Percentiles rank a stretch among this genome's conserved stretches.
These are phyloP conservation scores for Amyloporia xantha DNA, from an alignment of 768 basidiomycete genomes.

Conservation along the genomic window DNA sequence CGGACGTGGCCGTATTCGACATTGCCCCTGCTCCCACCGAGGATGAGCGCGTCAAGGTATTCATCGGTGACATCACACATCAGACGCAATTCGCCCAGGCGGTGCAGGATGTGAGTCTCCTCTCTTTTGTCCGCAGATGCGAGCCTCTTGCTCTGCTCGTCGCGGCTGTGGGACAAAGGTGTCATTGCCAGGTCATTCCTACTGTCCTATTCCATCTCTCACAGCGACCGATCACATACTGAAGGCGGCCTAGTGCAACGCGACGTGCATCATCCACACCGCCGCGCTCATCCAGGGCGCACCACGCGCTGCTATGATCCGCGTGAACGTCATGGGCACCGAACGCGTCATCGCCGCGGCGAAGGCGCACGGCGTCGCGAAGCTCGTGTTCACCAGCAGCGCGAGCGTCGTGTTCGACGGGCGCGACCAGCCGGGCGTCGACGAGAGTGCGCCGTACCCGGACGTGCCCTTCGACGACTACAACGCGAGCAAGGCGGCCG, in stretches of 20 bases:
- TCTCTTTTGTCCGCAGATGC: too few relatives aligned
- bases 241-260: conserved; percentile 20
- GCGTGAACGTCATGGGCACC: conserved; percentile 50
- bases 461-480: conserved; percentile 38
- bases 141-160: too few relatives aligned
- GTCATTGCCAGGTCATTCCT: too few relatives aligned
- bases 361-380: conserved; percentile 30
- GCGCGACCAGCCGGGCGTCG: conserved; percentile 37
- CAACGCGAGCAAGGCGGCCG: conserved; percentile 46
- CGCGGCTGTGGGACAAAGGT: too few relatives aligned
- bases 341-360: conserved; percentile 38
- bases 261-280: conserved; percentile 47
- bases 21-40: neutral
- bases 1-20: conserved; percentile 1
- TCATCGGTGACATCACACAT: neutral
- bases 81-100: neutral
- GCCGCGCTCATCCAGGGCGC: conserved; percentile 41
- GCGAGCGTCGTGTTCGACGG: conserved; percentile 46
- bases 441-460: conserved; percentile 42
- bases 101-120: neutral
- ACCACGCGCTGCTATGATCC: conserved; percentile 33
- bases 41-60: neutral
- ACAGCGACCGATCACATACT: too few relatives aligned
- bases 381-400: conserved; percentile 48
- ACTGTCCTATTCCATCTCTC: too few relatives aligned